phyloP scores from a whole-genome alignment of 768 basidiomycete species.

The Mycena vulgaris region DNA sequence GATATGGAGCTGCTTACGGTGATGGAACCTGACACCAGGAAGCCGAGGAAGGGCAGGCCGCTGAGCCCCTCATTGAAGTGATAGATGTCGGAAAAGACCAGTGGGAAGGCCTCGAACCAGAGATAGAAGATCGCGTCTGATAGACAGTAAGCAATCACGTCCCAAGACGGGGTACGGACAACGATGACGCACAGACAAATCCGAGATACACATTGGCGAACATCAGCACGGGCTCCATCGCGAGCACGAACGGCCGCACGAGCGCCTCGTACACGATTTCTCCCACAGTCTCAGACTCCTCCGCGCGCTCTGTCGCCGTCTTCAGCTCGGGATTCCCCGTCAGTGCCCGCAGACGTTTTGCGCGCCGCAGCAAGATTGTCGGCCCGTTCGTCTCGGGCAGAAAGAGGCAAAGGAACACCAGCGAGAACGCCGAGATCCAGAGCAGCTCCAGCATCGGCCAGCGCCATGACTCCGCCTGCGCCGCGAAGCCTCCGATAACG shows the following conservation, averaged over 20 bases:
- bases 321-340: conserved; percentile 46
- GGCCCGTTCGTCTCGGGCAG: conserved; percentile 49
- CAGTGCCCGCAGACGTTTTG: conserved; percentile 45
- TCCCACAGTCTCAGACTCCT: conserved; percentile 27
- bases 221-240: conserved; percentile 49
- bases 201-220: conserved; percentile 48
- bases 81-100: conserved; percentile 52
- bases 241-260: conserved; percentile 47
- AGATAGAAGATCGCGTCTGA: conserved; percentile 48
- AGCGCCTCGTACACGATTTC: conserved; percentile 44
- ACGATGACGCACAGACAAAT: conserved; percentile 41
- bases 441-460: conserved; percentile 53
- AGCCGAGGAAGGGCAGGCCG: conserved; percentile 51
- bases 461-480: conserved; percentile 48
- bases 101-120: conserved; percentile 52
- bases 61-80: conserved; percentile 49
- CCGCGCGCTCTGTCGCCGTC: conserved; percentile 45
- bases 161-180: neutral
- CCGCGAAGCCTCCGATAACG: conserved; percentile 51
- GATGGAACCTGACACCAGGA: conserved; percentile 37
- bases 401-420: conserved; percentile 45
- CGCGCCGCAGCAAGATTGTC: conserved; percentile 50
- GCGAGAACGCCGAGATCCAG: conserved; percentile 48
- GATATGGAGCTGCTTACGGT: conserved; percentile 8
- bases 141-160: neutral